These are phyloP conservation scores for Ogataea ganodermae DNA, from an alignment of 805 yeast species.

Conservation along the genomic window DNA sequence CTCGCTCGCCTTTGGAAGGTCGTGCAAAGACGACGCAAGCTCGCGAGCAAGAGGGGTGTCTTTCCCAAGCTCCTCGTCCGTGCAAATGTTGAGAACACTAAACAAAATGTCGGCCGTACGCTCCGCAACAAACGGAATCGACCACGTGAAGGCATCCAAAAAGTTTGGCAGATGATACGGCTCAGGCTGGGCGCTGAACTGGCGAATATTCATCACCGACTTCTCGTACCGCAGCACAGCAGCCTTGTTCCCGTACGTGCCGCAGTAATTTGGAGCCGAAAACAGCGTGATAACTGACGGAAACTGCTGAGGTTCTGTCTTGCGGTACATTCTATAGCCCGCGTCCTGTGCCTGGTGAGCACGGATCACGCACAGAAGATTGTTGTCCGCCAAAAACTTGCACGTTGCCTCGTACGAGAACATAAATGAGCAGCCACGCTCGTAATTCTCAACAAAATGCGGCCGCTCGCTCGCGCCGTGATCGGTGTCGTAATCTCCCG, in stretches of 20 bases:
- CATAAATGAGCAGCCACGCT: slow-evolving; percentile 89
- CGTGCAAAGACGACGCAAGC: slow-evolving; percentile 36
- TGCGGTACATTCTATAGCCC: slow-evolving; percentile 92
- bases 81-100: slow-evolving; percentile 86
- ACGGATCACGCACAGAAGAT: slow-evolving; percentile 79
- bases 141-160: slow-evolving; percentile 98
- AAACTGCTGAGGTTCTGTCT: slow-evolving; percentile 80
- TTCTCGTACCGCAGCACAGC: slow-evolving; percentile 91
- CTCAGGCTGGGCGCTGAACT: slow-evolving; percentile 89
- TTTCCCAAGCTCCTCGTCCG: slow-evolving; percentile 89
- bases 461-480: slow-evolving; percentile 37
- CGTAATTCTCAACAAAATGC: slow-evolving; percentile 65
- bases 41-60: slow-evolving; percentile 57
- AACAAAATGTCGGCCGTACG: slow-evolving; percentile 92
- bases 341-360: slow-evolving; percentile 99
- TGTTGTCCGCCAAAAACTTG: slow-evolving; percentile 74
- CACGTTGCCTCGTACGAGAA: slow-evolving; percentile 83
- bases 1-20: slow-evolving; percentile 11
- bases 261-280: slow-evolving; percentile 94
- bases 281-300: slow-evolving; percentile 89
- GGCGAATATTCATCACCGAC: slow-evolving; percentile 92
- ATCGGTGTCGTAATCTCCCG: slow-evolving; percentile 76
- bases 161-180: slow-evolving; percentile 97
- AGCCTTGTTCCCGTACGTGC: slow-evolving; percentile 90
- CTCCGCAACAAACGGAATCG: slow-evolving; percentile 95